Evolutionary conservation across 2,329 filamentous ascomycete genomes (phyloP), one percentile per base, ranked within the genome.

Genomic region (Neofusicoccum cordaticola): DNA sequence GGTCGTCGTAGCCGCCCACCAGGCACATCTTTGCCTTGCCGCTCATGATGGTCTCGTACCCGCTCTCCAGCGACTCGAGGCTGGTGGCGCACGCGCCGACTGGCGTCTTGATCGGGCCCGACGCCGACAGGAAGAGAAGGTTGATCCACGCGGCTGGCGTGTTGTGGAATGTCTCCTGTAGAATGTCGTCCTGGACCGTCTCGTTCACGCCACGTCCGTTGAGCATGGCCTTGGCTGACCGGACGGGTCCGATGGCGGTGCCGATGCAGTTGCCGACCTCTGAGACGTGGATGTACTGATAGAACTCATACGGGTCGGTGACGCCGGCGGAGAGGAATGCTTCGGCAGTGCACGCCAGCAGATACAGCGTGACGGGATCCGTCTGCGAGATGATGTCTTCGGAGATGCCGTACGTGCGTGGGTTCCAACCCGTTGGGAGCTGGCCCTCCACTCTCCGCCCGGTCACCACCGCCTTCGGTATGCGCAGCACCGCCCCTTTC

Each of bases 31-130:
- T 76, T 1, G 72, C 71, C 51, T 71, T 73, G 9, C 75, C 75
- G 35, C 53, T 67, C 3, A 66, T 56, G 34, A 80, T 77, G 1
- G 70, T 62, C 13, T 79, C 78, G 47, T 15, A 11, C 6, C 37
- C 78, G 6, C 68, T 70, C 35, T 80, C 76, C 0, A 80, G 61
- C 0, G 73, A 74, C 65, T 80, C 77, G 1, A 80, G 47, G 0
- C 70, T 68, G 1, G 78, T 80, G 0, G 78, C 78, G 35, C 77
- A 80, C 2, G 77, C 74, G 0, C 77, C 77, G 0, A 75, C 74
- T 2, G 77, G 77, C 0, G 78, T 78, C 8, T 68, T 70, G 19
- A 73, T 77, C 0, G 78, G 76, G 0, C 78, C 78, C 0, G 72
- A 66, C 0, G 75, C 68, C 3, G 67, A 69, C 19, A 77, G 68